These are phyloP conservation scores for Kingdonia uniflora DNA, from an alignment of 164 flowering plant genomes.

Conservation along the genomic window DNA sequence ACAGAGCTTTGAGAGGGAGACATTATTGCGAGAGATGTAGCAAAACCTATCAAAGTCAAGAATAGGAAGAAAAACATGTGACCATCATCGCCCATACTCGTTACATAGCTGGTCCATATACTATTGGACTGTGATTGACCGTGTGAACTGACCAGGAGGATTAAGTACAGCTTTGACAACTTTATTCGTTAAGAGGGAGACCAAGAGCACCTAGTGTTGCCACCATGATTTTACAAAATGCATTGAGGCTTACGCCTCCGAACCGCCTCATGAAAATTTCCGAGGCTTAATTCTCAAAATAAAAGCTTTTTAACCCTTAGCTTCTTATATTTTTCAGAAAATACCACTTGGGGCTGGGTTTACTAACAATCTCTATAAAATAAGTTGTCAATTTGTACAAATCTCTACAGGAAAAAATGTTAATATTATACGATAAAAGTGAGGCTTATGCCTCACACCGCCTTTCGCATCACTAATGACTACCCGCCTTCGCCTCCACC, in stretches of 20 bases:
- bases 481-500: neutral
- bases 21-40: conserved; percentile 7
- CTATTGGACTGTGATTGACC: too few species aligned
- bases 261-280: too few species aligned
- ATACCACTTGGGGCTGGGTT: too few species aligned
- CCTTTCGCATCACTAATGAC: conserved; percentile 5
- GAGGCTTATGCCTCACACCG: conserved; percentile 4
- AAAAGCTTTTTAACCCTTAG: too few species aligned
- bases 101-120: neutral
- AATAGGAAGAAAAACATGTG: neutral
- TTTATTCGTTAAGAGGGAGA: conserved; percentile 3
- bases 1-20: conserved; percentile 5
- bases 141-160: conserved; percentile 15
- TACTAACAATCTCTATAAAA: too few species aligned
- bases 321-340: too few species aligned
- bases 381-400: too few species aligned
- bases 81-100: neutral
- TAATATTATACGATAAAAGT: too few species aligned
- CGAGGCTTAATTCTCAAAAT: too few species aligned
- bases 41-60: conserved; percentile 5
- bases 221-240: conserved; percentile 16
- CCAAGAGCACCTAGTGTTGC: conserved; percentile 16
- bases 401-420: too few species aligned
- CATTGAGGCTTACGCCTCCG: too few species aligned
- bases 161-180: conserved; percentile 8